Base-by-base conservation (phyloP, 2,329 filamentous ascomycete species). In the Arthrobotrys iridis region DNA sequence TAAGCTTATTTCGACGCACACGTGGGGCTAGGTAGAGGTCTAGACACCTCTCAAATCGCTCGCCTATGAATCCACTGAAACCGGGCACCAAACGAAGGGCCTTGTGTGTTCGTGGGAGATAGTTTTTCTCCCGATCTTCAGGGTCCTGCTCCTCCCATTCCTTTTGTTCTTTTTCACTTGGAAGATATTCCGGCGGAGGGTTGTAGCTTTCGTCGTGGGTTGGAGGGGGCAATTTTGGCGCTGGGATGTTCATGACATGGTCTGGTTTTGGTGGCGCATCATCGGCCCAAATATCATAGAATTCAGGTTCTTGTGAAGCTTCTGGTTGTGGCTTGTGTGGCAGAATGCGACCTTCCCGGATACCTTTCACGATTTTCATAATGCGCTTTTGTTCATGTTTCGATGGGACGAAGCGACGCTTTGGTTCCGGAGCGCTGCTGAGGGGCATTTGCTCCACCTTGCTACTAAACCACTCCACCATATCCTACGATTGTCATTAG, bases 181-280 rank as follows among this genome's bases (percentile, higher is more conserved):
- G 96, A 1, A 99, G 85, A 81, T 98, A 99, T 84, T 99, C 95
- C 2, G 91, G 88, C 57, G 96, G 95, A 22, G 95, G 95, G 82
- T 98, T 97, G 82, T 99, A 98, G 80, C 93, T 97, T 82, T 97
- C 88, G 80, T 97, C 93, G 82, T 97, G 97, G 60, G 93, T 93
- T 26, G 95, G 95, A 37, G 95, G 94, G 26, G 94, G 89, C 57
- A 96, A 86, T 82, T 99, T 99, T 3, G 95, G 95, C 0, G 95
- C 94, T 13, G 95, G 91, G 64, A 98, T 91, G 80, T 97, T 92
- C 93, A 98, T 98, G 35, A 91, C 86, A 82, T 98, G 92, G 76
- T 93, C 91, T 33, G 91, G 88, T 79, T 90, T 87, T 4, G 77
- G 67, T 8, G 92, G 88, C 78, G 90, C 88, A 82, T 99, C 94